These are phyloP conservation scores for Planoprotostelium fungivorum DNA, from an alignment of 78 protist genomes.

Conservation along the genomic window DNA sequence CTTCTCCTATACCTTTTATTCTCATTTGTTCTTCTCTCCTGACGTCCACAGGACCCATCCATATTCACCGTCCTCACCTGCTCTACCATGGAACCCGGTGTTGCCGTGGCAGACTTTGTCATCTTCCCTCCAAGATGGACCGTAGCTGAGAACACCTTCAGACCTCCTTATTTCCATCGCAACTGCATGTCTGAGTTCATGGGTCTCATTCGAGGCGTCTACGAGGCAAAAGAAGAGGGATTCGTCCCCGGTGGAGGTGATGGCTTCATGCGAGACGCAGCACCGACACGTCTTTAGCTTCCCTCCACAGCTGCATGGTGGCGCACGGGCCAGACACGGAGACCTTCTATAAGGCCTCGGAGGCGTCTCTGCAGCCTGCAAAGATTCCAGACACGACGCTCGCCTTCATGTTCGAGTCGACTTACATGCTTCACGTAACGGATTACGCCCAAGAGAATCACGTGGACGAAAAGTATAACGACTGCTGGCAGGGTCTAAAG, in stretches of 20 bases:
- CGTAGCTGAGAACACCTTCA: constrained; percentile 88
- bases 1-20: background rate
- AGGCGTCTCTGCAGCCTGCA: constrained; percentile 34
- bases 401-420: constrained; percentile 85
- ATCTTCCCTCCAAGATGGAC: constrained; percentile 93
- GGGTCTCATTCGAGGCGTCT: constrained; percentile 89
- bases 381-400: constrained; percentile 50
- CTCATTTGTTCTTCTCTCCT: too few species aligned
- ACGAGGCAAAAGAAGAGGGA: constrained; percentile 89
- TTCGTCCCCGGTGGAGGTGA: constrained; percentile 72
- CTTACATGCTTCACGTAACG: constrained; percentile 43
- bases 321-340: constrained; percentile 94
- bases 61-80: constrained; percentile 94
- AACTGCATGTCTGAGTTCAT: constrained; percentile 93
- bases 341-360: constrained; percentile 58
- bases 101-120: constrained; percentile 89
- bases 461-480: constrained; percentile 60
- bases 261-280: constrained; percentile 16
- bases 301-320: constrained; percentile 79
- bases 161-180: constrained; percentile 95
- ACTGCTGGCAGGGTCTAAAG: constrained; percentile 75
- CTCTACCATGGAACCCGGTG: constrained; percentile 83
- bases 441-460: constrained; percentile 24
- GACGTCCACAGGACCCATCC: constrained; percentile 81
- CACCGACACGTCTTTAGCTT: constrained; percentile 62